Conservation (phyloP, 768 basidiomycete genomes). For the Boletus pseudopeckii region DNA sequence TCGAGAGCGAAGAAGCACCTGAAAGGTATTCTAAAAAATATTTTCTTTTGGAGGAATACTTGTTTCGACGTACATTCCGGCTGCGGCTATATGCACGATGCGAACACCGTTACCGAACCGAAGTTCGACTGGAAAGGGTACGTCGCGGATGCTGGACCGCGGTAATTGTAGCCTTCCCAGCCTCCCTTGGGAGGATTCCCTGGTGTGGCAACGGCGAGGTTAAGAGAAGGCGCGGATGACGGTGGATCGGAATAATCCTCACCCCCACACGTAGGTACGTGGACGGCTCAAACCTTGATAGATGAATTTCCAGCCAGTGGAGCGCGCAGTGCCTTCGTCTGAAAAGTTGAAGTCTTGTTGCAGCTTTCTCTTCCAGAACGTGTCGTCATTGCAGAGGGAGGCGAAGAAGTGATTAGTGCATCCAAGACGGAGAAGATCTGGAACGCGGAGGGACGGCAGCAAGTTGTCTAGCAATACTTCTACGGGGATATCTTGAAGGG, state of each 20-base stretch:
- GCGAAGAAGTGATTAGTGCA: conserved; percentile 66
- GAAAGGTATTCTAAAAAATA: neutral
- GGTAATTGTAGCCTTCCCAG: conserved; percentile 50
- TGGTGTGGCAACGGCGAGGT: conserved; percentile 26
- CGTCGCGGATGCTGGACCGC: conserved; percentile 32
- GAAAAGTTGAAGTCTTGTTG: conserved; percentile 76
- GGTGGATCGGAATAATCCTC: conserved; percentile 14
- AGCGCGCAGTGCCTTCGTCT: conserved; percentile 65
- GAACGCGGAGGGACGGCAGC: conserved; percentile 50
- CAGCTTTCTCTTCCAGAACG: conserved; percentile 74
- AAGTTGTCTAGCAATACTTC: conserved; percentile 79
- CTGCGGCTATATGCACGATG: conserved; percentile 71
- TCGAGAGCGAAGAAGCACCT: conserved; percentile 90
- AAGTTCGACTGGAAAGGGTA: conserved; percentile 66
- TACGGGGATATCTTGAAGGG: conserved; percentile 56
- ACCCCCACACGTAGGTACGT: conserved; percentile 61
- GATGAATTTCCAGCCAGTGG: conserved; percentile 75
- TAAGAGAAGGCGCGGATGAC: neutral
- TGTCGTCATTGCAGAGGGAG: conserved; percentile 61
- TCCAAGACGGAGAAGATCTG: conserved; percentile 56
- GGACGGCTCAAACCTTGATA: conserved; percentile 66
- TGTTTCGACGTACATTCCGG: conserved; percentile 69
- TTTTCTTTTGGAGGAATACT: neutral
- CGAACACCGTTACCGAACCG: conserved; percentile 50
- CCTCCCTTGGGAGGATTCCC: conserved; percentile 60